A percentile compares a stretch with the other conserved stretches of the same genome.
Conservation (phyloP, 2,329 filamentous ascomycete genomes). For the Zarea fungicola region DNA sequence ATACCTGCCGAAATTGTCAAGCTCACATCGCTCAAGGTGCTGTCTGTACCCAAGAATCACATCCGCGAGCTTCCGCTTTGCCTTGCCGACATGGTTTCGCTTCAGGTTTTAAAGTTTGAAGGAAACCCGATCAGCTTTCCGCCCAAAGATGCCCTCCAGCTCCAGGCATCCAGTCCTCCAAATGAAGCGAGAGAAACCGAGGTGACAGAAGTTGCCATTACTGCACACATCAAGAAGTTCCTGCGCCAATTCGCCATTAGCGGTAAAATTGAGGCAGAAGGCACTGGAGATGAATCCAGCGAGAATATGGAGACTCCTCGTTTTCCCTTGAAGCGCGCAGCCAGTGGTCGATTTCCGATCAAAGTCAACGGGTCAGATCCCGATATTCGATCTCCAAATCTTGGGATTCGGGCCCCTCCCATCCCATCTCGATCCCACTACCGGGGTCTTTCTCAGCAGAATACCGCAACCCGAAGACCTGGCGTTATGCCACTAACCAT, state of each 20-base stretch:
- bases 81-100: constrained; percentile 80
- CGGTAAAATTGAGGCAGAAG: constrained; percentile 50
- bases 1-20: constrained; percentile 76
- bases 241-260: constrained; percentile 48
- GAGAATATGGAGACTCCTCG: constrained; percentile 79
- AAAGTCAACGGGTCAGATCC: constrained; percentile 70
- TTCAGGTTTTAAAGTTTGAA: constrained; percentile 85
- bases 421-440: constrained; percentile 76
- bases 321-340: constrained; percentile 56
- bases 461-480: constrained; percentile 58
- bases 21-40: constrained; percentile 79
- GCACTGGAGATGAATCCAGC: constrained; percentile 56
- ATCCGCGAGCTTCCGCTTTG: constrained; percentile 80
- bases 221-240: constrained; percentile 57
- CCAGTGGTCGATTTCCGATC: constrained; percentile 62
- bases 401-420: constrained; percentile 59
- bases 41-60: constrained; percentile 81
- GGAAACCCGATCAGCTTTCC: constrained; percentile 83
- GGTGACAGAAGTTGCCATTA: constrained; percentile 55
- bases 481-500: constrained; percentile 67
- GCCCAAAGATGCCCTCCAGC: constrained; percentile 61
- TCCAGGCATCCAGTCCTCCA: constrained; percentile 49
- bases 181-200: constrained; percentile 58
- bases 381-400: constrained; percentile 62
- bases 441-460: constrained; percentile 67